Conservation (phyloP, 768 basidiomycete species). For the Chalciporus sphaerocephalus region DNA sequence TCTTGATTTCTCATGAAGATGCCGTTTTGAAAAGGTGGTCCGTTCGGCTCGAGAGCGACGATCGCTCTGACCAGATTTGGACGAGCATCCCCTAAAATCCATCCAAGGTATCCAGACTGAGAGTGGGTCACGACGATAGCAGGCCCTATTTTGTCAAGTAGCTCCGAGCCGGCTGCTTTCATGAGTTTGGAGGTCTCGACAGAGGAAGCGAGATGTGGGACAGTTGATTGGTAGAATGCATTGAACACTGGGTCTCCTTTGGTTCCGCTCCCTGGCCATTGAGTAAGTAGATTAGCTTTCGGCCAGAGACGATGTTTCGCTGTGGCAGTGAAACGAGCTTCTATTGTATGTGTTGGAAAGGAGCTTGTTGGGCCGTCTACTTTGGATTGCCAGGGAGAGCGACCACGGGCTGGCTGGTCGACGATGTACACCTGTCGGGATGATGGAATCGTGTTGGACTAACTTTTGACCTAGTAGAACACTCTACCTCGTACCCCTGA, state of each 20-base stretch:
- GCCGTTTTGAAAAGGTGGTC: slow-evolving; percentile 44
- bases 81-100: slow-evolving; percentile 45
- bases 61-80: slow-evolving; percentile 44
- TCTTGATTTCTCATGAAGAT: slow-evolving; percentile 36
- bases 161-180: slow-evolving; percentile 37
- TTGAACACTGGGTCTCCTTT: slow-evolving; percentile 44
- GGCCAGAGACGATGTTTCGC: slow-evolving; percentile 41
- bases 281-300: slow-evolving; percentile 42
- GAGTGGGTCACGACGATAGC: slow-evolving; percentile 49
- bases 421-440: slow-evolving; percentile 39
- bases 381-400: slow-evolving; percentile 41
- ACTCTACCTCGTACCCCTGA: slow-evolving; percentile 45
- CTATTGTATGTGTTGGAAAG: slow-evolving; percentile 30
- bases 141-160: slow-evolving; percentile 49
- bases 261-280: slow-evolving; percentile 52
- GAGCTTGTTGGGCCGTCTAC: slow-evolving; percentile 36
- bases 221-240: slow-evolving; percentile 40
- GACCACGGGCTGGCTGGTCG: slow-evolving; percentile 44
- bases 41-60: slow-evolving; percentile 46
- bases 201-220: slow-evolving; percentile 37
- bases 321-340: slow-evolving; percentile 44
- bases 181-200: slow-evolving; percentile 37
- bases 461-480: no score
- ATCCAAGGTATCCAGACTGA: slow-evolving; percentile 46
- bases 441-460: background rate